A percentile compares a stretch with the other conserved stretches of the same genome.
phyloP scores from a whole-genome alignment of 2,329 filamentous ascomycete genomes.

The Cryphonectria japonica region DNA sequence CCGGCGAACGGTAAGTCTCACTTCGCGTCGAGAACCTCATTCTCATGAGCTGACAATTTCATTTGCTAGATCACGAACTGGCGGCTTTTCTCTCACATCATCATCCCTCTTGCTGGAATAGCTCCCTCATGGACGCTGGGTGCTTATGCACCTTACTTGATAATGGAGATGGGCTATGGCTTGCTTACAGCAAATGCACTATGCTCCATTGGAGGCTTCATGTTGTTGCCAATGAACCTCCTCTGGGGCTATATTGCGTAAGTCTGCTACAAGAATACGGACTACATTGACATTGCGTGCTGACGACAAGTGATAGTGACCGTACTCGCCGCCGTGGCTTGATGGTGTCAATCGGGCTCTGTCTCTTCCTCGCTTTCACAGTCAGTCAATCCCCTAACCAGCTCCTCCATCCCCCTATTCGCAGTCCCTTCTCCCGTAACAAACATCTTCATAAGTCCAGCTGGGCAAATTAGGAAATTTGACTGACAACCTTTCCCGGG shows the following conservation, averaged over 20 bases:
- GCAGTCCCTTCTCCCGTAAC: too few relatives aligned
- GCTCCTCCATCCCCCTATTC: neutral
- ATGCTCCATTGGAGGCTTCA: constrained; percentile 20
- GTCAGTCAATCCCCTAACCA: neutral
- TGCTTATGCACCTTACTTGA: constrained; percentile 58
- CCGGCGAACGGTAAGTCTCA: constrained; percentile 38
- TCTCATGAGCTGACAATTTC: neutral
- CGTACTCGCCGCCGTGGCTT: constrained; percentile 12
- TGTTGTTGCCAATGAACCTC: constrained; percentile 18
- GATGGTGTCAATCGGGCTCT: constrained; percentile 18
- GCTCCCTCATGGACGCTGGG: constrained; percentile 52
- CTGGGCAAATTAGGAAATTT: too few relatives aligned
- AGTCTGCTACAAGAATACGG: neutral
- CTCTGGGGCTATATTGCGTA: constrained; percentile 19
- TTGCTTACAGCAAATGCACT: constrained; percentile 52
- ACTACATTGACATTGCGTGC: neutral
- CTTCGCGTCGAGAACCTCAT: neutral
- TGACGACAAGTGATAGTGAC: constrained; percentile 8
- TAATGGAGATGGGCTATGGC: constrained; percentile 56
- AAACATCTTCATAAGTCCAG: too few relatives aligned
- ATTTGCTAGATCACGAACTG: constrained; percentile 49
- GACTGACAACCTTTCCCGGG: neutral
- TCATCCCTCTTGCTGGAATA: constrained; percentile 55
- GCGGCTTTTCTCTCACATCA: constrained; percentile 55
- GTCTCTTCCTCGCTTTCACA: constrained; percentile 12